Evolutionary conservation across 169 alveolate species (phyloP), one percentile per base, ranked within the genome.

Genomic region (Plasmodium vivax): DNA sequence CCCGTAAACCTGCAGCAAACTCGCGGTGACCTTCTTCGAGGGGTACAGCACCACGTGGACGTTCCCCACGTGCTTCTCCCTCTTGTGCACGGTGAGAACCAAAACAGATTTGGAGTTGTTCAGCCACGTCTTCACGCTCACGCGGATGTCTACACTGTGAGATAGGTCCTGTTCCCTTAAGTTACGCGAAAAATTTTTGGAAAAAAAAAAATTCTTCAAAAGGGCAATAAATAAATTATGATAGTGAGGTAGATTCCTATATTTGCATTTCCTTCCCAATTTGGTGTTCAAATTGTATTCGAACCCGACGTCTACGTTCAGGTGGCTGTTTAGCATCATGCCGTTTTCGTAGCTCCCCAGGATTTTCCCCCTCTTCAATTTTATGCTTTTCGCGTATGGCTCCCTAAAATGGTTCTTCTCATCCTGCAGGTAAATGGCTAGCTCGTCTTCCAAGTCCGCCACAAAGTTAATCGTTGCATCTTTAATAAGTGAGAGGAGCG

Each of bases 301-400:
- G 16, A 85, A 43, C 0, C 93, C 84, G 6, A 85, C 1, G 34
- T 85, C 93, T n/a, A 85, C 45, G 58, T 85, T 85, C 9, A 68
- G 3, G 34, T 74, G 41, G 74, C 36, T 85, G 51, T 85, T 85
- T 12, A 85, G 27, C 38, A 47, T 73, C 85, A 74, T 85, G 23
- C 43, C 43, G 41, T 85, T 74, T 41, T 85, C 74, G 79, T 36
- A 85, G 5, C 93, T 85, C 4, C 93, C 93, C 12, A 85, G 9
- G 23, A 85, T 45, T 73, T 75, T 85, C 51, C 74, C 36, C 9
- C 80, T 41, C 54, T 85, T 51, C 79, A 85, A 30, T 74, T 12
- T 38, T 5, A 85, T 74, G 51, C 85, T 51, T 51, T 74, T 85
- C 0, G 62, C 47, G 54, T 36, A 74, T 5, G 19, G 12, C 9